Conservation (phyloP, 768 basidiomycete genomes). For the Gloeopeniophorella convolvens region DNA sequence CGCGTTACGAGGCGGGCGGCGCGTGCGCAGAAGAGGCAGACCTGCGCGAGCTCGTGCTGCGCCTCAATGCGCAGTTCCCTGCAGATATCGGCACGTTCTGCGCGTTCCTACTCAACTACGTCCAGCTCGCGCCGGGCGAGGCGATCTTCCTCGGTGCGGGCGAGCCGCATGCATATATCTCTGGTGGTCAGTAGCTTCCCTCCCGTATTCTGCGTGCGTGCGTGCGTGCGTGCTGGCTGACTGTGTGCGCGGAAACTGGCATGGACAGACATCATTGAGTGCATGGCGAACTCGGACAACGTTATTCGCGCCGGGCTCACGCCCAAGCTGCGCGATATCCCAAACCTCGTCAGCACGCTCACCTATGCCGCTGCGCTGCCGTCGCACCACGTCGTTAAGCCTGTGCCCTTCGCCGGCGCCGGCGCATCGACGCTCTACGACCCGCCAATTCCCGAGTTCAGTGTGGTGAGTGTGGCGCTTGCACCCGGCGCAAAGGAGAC, state of each 20-base stretch:
- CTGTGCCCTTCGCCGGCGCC: conserved; percentile 38
- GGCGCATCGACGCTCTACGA: conserved; percentile 59
- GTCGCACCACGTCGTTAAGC: conserved; percentile 61
- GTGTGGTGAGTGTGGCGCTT: conserved; percentile 64
- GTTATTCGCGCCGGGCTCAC: conserved; percentile 98
- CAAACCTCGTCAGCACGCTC: conserved; percentile 79
- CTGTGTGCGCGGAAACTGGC: background rate
- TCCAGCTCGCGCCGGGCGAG: conserved; percentile 72
- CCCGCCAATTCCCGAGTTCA: conserved; percentile 92
- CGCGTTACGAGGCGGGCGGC: conserved; percentile 49
- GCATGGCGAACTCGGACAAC: conserved; percentile 99
- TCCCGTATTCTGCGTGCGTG: background rate
- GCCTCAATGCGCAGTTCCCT: conserved; percentile 70
- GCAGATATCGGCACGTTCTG: conserved; percentile 93
- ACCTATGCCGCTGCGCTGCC: conserved; percentile 75
- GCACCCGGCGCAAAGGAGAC: conserved; percentile 37
- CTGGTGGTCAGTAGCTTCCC: conserved; percentile 58
- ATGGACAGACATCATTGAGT: conserved; percentile 91
- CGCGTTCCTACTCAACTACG: conserved; percentile 81
- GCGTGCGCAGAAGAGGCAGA: conserved; percentile 38
- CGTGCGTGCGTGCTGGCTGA: background rate
- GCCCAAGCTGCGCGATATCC: conserved; percentile 91
- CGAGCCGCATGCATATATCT: conserved; percentile 95
- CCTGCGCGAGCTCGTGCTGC: conserved; percentile 56
- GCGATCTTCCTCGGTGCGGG: conserved; percentile 95